A percentile compares a stretch with the other conserved stretches of the same genome.
Conservation (phyloP, 2,329 filamentous ascomycete species). For the Claviceps africana region DNA sequence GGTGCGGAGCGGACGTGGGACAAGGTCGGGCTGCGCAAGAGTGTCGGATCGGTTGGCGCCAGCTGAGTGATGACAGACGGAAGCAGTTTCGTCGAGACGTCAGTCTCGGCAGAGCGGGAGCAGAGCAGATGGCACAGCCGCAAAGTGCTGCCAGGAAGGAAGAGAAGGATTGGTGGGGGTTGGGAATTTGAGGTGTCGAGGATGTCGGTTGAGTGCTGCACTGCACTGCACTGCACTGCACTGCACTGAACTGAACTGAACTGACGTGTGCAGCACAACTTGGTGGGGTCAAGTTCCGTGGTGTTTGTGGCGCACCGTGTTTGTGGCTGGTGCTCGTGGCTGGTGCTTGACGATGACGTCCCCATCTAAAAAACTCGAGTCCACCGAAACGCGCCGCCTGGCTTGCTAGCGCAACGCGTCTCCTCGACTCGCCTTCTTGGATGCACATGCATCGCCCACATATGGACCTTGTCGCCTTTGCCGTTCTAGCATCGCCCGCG, state of each 20-base stretch:
- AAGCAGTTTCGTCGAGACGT: background rate
- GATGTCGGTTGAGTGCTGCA: too few relatives aligned
- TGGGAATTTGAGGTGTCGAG: background rate
- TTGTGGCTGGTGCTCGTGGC: background rate
- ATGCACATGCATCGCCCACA: background rate
- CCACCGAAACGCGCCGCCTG: background rate
- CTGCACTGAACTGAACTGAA: background rate
- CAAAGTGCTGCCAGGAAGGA: background rate
- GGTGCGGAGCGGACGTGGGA: background rate
- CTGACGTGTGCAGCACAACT: slow-evolving; percentile 5
- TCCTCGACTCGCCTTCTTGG: background rate
- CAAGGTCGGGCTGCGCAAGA: background rate
- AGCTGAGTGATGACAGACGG: background rate
- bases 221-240: too few relatives aligned
- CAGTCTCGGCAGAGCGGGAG: background rate
- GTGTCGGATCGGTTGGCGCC: background rate
- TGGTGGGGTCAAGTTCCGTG: slow-evolving; percentile 7
- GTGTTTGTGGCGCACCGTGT: background rate
- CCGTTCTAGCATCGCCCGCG: background rate
- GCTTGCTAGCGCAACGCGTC: slow-evolving; percentile 3
- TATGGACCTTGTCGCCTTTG: background rate
- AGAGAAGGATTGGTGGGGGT: background rate
- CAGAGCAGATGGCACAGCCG: background rate
- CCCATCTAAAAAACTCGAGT: background rate
- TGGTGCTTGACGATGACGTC: background rate